Conservation (phyloP, 2,329 filamentous ascomycete species). For the Colletotrichum sojae region DNA sequence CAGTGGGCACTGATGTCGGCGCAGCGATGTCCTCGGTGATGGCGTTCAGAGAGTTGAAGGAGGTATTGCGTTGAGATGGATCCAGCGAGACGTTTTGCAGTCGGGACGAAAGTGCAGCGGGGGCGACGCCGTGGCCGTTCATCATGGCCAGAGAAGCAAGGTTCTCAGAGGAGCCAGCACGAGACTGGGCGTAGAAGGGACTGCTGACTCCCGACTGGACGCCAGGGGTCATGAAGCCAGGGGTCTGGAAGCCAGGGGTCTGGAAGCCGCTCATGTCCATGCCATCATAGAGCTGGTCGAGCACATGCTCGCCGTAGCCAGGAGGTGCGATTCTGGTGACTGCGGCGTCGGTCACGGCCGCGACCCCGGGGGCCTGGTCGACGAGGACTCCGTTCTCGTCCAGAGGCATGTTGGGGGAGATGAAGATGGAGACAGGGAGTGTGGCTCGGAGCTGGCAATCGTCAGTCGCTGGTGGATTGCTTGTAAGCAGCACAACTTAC, state of each 20-base stretch:
- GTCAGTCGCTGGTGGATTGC: constrained; percentile 29
- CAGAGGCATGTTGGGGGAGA: constrained; percentile 92
- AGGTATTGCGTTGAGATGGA: constrained; percentile 60
- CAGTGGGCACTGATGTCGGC: constrained; percentile 56
- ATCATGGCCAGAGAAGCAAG: constrained; percentile 68
- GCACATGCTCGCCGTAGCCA: constrained; percentile 88
- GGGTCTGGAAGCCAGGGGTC: constrained; percentile 84
- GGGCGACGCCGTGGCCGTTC: constrained; percentile 59
- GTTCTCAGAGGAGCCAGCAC: constrained; percentile 86
- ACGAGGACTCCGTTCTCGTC: constrained; percentile 89
- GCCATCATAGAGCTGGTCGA: constrained; percentile 92
- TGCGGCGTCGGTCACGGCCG: constrained; percentile 62
- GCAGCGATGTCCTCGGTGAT: constrained; percentile 60
- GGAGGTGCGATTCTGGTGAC: constrained; percentile 84
- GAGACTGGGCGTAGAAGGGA: constrained; percentile 80
- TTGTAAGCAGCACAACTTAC: constrained; percentile 57
- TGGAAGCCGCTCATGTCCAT: constrained; percentile 86
- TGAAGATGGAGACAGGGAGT: constrained; percentile 92
- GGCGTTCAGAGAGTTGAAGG: constrained; percentile 60
- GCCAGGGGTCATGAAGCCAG: constrained; percentile 83
- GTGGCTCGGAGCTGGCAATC: constrained; percentile 81
- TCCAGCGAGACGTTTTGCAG: constrained; percentile 79
- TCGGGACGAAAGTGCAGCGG: constrained; percentile 72
- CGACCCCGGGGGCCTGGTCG: constrained; percentile 68
- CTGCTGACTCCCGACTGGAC: constrained; percentile 82